Conservation (phyloP, 495 filamentous ascomycete genomes). For the Aspergillus biplanus region DNA sequence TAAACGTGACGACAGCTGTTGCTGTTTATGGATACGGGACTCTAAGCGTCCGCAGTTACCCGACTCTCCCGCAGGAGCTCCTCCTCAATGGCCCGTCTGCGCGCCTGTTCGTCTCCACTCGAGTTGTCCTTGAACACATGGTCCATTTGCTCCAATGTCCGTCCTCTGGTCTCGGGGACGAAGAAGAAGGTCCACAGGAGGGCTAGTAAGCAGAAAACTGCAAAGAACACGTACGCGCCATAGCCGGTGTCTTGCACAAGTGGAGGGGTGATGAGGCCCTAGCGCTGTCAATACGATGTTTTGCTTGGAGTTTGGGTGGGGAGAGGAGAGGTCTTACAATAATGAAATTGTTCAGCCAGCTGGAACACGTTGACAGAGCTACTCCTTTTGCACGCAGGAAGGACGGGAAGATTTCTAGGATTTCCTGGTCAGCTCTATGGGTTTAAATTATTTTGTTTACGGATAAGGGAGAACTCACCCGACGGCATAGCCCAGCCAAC, state of each 20-base stretch:
- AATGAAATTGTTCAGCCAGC: slow-evolving; percentile 63
- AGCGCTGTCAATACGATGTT: slow-evolving; percentile 5
- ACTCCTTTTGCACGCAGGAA: slow-evolving; percentile 57
- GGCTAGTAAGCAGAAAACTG: slow-evolving; percentile 58
- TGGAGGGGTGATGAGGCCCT: slow-evolving; percentile 57
- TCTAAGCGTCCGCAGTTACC: background rate
- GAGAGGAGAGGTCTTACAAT: slow-evolving; percentile 36
- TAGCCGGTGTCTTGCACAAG: slow-evolving; percentile 58
- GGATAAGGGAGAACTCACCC: slow-evolving; percentile 19
- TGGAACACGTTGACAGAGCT: slow-evolving; percentile 55
- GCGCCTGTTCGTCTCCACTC: slow-evolving; percentile 42
- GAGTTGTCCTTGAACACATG: slow-evolving; percentile 53
- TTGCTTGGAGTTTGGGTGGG: no score
- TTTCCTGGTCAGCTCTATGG: background rate
- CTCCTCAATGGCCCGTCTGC: slow-evolving; percentile 42
- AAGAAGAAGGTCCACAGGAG: slow-evolving; percentile 57
- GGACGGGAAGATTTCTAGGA: slow-evolving; percentile 53
- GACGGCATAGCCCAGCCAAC: slow-evolving; percentile 52
- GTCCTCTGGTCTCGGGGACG: slow-evolving; percentile 61
- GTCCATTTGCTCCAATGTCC: slow-evolving; percentile 63
- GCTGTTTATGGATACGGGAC: background rate
- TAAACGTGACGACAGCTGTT: background rate
- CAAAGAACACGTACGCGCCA: slow-evolving; percentile 61
- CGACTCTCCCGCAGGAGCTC: slow-evolving; percentile 27
- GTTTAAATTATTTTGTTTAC: background rate